Conservation (phyloP, 179 eudicot genomes). For the Drosera spatulata region DNA sequence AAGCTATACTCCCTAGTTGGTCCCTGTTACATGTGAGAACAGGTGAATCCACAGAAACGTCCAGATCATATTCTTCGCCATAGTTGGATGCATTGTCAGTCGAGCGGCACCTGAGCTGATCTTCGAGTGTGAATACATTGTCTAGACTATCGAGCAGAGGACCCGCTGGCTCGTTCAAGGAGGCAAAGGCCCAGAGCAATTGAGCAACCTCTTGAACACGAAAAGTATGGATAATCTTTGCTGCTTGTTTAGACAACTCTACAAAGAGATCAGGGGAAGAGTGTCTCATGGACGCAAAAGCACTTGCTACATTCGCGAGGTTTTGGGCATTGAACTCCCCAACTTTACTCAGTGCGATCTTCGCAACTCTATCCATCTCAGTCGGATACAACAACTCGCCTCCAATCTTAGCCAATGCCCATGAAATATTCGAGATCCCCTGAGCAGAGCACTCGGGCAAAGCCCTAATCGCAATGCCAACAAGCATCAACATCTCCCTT, state of each 20-base stretch:
- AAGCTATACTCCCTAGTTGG: slow-evolving; percentile 81
- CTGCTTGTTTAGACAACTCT: slow-evolving; percentile 53
- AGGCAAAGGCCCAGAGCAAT: slow-evolving; percentile 88
- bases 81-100: slow-evolving; percentile 11
- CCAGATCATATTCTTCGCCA: slow-evolving; percentile 12
- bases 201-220: slow-evolving; percentile 87
- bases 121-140: slow-evolving; percentile 26
- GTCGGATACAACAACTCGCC: slow-evolving; percentile 85
- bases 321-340: slow-evolving; percentile 81
- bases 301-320: slow-evolving; percentile 91
- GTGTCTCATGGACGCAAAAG: slow-evolving; percentile 92
- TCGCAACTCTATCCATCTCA: slow-evolving; percentile 91
- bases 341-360: slow-evolving; percentile 68
- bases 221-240: slow-evolving; percentile 54
- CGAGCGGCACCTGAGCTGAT: slow-evolving; percentile 35
- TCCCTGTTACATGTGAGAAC: slow-evolving; percentile 48
- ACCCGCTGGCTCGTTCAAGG: slow-evolving; percentile 60
- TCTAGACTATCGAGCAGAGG: slow-evolving; percentile 65
- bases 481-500: slow-evolving; percentile 92
- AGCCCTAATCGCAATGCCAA: slow-evolving; percentile 73
- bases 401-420: slow-evolving; percentile 95
- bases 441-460: slow-evolving; percentile 87
- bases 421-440: slow-evolving; percentile 84
- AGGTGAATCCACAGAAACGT: slow-evolving; percentile 12
- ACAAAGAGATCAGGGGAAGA: slow-evolving; percentile 69